These are phyloP conservation scores for Fusarium pininemorale DNA, from an alignment of 2,329 filamentous ascomycete genomes.

Conservation along the genomic window DNA sequence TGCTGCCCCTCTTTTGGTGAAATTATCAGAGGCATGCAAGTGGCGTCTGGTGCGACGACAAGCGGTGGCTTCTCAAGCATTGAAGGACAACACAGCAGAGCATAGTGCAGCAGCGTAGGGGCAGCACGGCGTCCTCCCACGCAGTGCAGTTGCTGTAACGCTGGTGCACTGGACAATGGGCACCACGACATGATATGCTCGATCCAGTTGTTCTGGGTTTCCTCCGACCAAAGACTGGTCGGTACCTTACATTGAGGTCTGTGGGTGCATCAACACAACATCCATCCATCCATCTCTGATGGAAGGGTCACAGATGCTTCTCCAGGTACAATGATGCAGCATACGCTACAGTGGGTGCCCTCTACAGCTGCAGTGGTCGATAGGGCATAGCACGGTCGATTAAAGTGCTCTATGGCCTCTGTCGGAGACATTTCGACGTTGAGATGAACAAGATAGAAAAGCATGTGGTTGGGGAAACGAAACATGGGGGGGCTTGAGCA, in stretches of 20 bases:
- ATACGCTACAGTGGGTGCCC: slow-evolving; percentile 6
- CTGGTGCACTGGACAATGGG: slow-evolving; percentile 22
- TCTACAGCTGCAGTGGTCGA: slow-evolving; percentile 2
- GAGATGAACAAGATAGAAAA: slow-evolving; percentile 34
- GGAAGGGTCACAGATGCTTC: slow-evolving; percentile 27
- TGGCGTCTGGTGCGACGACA: slow-evolving; percentile 33
- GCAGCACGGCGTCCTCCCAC: slow-evolving; percentile 12
- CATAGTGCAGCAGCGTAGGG: slow-evolving; percentile 23
- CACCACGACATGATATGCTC: slow-evolving; percentile 32
- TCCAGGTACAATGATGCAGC: slow-evolving; percentile 9
- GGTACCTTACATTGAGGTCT: slow-evolving; percentile 41
- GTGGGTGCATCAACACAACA: slow-evolving; percentile 25
- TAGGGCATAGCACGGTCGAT: neutral
- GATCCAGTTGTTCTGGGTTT: slow-evolving; percentile 26
- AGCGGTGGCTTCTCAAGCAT: slow-evolving; percentile 23
- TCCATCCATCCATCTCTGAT: slow-evolving; percentile 18
- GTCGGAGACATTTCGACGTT: slow-evolving; percentile 8
- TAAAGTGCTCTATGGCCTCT: neutral
- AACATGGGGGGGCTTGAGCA: slow-evolving; percentile 36
- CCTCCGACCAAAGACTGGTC: slow-evolving; percentile 17
- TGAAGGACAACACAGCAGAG: slow-evolving; percentile 35
- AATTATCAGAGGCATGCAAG: slow-evolving; percentile 33
- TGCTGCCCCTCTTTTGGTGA: slow-evolving; percentile 36
- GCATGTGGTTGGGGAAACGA: slow-evolving; percentile 47
- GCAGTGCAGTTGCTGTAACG: slow-evolving; percentile 27